Conservation (phyloP, 2,329 filamentous ascomycete genomes). For the Aphanocladium album region DNA sequence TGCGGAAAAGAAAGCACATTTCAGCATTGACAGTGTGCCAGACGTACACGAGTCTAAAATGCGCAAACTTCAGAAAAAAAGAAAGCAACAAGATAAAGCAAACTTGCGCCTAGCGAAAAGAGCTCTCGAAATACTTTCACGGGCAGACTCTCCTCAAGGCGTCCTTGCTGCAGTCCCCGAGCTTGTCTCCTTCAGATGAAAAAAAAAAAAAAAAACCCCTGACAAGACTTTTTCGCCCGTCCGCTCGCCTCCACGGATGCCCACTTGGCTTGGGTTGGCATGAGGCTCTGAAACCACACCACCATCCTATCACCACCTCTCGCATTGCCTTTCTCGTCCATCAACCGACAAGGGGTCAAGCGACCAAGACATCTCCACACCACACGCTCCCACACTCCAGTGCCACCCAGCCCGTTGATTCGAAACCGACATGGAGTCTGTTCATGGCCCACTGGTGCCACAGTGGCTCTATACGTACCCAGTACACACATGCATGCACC, state of each 20-base stretch:
- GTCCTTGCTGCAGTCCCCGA: too few species aligned
- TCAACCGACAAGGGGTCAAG: background rate
- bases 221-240: background rate
- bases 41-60: too few species aligned
- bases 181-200: background rate
- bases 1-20: too few species aligned
- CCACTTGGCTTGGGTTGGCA: slow-evolving; percentile 4
- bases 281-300: slow-evolving; percentile 10
- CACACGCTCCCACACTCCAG: too few species aligned
- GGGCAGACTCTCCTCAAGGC: too few species aligned
- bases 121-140: too few species aligned
- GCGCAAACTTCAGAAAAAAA: too few species aligned
- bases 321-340: background rate
- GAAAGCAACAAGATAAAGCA: too few species aligned
- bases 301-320: background rate
- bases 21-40: too few species aligned
- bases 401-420: background rate
- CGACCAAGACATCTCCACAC: background rate
- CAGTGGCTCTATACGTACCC: too few species aligned
- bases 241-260: too few species aligned
- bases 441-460: background rate
- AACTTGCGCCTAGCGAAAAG: too few species aligned
- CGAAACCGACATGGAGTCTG: slow-evolving; percentile 1
- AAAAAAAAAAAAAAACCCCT: background rate
- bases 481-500: background rate